Conservation (phyloP, 306 rosid species). For the Biancaea sappan region DNA sequence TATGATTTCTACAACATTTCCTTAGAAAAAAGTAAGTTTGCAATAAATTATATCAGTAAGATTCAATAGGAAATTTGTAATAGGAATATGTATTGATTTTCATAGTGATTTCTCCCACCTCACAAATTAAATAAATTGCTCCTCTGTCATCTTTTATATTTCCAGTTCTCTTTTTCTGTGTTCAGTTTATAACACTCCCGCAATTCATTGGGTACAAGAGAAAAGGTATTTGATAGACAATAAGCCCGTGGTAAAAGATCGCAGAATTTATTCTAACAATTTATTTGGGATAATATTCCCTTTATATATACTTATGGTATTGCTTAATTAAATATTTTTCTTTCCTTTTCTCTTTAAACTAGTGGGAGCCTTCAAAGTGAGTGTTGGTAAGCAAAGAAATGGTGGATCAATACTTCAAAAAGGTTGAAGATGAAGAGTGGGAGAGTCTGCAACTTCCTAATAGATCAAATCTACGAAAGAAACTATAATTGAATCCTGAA, state of each 20-base stretch:
- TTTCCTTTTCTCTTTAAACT: background rate
- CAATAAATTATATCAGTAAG: too few species aligned
- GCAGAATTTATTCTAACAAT: too few species aligned
- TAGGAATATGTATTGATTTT: too few species aligned
- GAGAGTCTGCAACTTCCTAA: conserved; percentile 15
- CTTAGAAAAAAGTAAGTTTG: too few species aligned
- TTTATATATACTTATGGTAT: background rate
- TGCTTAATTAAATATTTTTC: background rate
- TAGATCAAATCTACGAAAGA: conserved; percentile 12
- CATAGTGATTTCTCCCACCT: too few species aligned
- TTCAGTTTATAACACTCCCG: too few species aligned
- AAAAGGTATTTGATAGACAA: background rate
- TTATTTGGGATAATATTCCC: background rate
- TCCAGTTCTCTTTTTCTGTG: too few species aligned
- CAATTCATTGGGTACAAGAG: background rate
- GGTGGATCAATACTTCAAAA: conserved; percentile 11
- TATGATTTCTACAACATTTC: too few species aligned
- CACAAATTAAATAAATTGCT: too few species aligned
- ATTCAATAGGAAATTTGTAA: too few species aligned
- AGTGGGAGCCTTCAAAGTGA: conserved; percentile 36
- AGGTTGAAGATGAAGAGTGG: conserved; percentile 8
- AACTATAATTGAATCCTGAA: background rate
- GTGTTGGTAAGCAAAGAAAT: conserved; percentile 15
- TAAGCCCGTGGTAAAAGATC: background rate
- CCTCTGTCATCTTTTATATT: too few species aligned